These are phyloP conservation scores for Lachnellula cervina DNA, from an alignment of 2,329 filamentous ascomycete species.

Conservation along the genomic window DNA sequence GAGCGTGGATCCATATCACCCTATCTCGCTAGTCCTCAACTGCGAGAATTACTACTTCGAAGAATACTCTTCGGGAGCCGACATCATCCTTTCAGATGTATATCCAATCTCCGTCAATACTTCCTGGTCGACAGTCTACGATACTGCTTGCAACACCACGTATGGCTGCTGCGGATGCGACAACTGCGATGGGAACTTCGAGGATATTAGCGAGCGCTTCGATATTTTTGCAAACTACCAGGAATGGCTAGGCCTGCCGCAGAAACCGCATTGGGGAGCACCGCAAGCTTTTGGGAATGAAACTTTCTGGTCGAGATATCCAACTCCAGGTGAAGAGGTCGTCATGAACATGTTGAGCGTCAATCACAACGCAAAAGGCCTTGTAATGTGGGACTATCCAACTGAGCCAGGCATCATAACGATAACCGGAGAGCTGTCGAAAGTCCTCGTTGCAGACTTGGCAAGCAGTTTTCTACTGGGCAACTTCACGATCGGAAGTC, in stretches of 20 bases:
- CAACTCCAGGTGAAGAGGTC: conserved; percentile 40
- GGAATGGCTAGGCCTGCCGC: conserved; percentile 33
- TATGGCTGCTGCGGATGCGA: conserved; percentile 52
- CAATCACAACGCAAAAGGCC: conserved; percentile 46
- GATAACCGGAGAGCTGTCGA: conserved; percentile 35
- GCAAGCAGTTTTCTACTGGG: conserved; percentile 34
- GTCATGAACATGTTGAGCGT: conserved; percentile 44
- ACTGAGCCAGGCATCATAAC: conserved; percentile 32
- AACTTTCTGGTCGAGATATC: conserved; percentile 43
- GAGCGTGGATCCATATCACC: conserved; percentile 46
- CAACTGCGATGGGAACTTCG: conserved; percentile 37
- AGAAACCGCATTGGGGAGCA: conserved; percentile 45
- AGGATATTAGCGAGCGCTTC: conserved; percentile 41
- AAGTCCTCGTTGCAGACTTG: conserved; percentile 30
- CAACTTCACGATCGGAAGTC: not conserved
- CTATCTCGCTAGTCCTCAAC: conserved; percentile 46
- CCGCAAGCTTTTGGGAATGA: conserved; percentile 45
- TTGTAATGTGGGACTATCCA: conserved; percentile 44
- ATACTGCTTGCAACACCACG: conserved; percentile 44
- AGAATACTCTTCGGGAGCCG: conserved; percentile 45
- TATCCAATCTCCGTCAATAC: conserved; percentile 47
- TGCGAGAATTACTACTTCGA: conserved; percentile 48
- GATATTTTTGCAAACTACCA: conserved; percentile 38
- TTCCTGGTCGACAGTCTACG: conserved; percentile 39
- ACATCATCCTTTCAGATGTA: conserved; percentile 47